These are phyloP conservation scores for Debaryomyces psychrophilus DNA, from an alignment of 1,139 yeast species.

Conservation along the genomic window DNA sequence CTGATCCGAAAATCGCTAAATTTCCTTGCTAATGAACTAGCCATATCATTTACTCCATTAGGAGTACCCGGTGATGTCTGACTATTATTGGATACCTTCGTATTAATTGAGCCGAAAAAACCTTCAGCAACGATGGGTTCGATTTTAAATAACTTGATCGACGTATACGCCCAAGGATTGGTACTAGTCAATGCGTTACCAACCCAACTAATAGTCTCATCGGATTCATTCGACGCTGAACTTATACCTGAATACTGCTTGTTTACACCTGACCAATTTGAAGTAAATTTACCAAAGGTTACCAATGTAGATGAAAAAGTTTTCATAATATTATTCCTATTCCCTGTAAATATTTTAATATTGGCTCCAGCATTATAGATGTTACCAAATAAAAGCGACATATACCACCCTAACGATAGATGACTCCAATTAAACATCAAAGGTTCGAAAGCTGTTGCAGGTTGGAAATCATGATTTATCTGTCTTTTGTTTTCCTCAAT, in stretches of 20 bases:
- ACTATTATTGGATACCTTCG: slow-evolving; percentile 22
- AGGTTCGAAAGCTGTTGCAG: slow-evolving; percentile 47
- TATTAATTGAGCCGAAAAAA: slow-evolving; percentile 36
- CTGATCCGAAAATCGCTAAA: slow-evolving; percentile 47
- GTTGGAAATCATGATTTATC: slow-evolving; percentile 38
- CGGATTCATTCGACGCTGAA: slow-evolving; percentile 13
- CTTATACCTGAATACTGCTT: slow-evolving; percentile 17
- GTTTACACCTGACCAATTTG: slow-evolving; percentile 41
- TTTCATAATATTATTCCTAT: slow-evolving; percentile 33
- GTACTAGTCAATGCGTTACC: slow-evolving; percentile 30
- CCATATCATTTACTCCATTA: slow-evolving; percentile 56
- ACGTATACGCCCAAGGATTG: slow-evolving; percentile 68
- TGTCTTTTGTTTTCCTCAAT: slow-evolving; percentile 23
- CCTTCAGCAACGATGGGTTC: slow-evolving; percentile 44
- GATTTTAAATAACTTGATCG: slow-evolving; percentile 61
- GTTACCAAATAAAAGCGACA: slow-evolving; percentile 66
- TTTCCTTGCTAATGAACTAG: slow-evolving; percentile 51
- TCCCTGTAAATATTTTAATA: slow-evolving; percentile 26
- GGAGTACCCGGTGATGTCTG: slow-evolving; percentile 35
- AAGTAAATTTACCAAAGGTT: slow-evolving; percentile 47
- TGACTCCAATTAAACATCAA: slow-evolving; percentile 64
- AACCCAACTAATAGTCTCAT: slow-evolving; percentile 21
- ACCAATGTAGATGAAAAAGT: slow-evolving; percentile 46
- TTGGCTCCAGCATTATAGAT: slow-evolving; percentile 53
- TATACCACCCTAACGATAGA: slow-evolving; percentile 76